A percentile compares a stretch with the other conserved stretches of the same genome.
phyloP scores from a whole-genome alignment of 768 basidiomycete species.

The Agrocybe pediades region DNA sequence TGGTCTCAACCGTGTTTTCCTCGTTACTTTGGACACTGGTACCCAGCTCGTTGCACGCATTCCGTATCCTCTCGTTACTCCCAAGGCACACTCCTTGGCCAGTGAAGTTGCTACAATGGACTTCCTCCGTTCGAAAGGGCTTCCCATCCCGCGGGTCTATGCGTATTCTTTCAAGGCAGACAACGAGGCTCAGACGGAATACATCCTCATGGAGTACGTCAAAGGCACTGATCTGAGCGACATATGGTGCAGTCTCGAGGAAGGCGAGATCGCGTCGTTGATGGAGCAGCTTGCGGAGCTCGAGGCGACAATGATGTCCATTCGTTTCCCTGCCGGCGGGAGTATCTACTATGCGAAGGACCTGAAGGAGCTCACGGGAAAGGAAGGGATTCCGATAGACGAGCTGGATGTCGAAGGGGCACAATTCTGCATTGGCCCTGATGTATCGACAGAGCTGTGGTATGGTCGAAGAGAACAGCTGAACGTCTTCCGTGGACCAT shows the following conservation, averaged over 20 bases:
- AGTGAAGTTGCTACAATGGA: conserved; percentile 40
- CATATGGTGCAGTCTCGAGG: conserved; percentile 31
- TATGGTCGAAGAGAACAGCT: conserved; percentile 49
- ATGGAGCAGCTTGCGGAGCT: conserved; percentile 37
- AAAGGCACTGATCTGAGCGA: conserved; percentile 33
- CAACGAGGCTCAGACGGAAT: conserved; percentile 32
- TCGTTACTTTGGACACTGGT: conserved; percentile 29
- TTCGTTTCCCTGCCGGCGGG: conserved; percentile 44
- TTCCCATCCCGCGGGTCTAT: conserved; percentile 33
- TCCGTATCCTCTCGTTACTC: conserved; percentile 28
- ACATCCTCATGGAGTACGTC: conserved; percentile 38
- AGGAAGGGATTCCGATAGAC: conserved; percentile 27
- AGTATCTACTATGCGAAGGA: conserved; percentile 42
- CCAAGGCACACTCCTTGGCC: conserved; percentile 28
- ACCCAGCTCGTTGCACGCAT: conserved; percentile 36
- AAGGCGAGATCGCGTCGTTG: conserved; percentile 33
- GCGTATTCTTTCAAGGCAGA: conserved; percentile 27
- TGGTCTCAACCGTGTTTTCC: conserved; percentile 33
- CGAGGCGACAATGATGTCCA: conserved; percentile 43
- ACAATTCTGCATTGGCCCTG: conserved; percentile 35
- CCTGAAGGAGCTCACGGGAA: conserved; percentile 33
- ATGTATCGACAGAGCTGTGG: conserved; percentile 25
- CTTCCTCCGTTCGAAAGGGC: conserved; percentile 28
- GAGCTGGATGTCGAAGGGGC: conserved; percentile 17
- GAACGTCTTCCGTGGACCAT: conserved; percentile 51